Conservation (phyloP, 345 rosid species). For the Gossypium turneri region DNA sequence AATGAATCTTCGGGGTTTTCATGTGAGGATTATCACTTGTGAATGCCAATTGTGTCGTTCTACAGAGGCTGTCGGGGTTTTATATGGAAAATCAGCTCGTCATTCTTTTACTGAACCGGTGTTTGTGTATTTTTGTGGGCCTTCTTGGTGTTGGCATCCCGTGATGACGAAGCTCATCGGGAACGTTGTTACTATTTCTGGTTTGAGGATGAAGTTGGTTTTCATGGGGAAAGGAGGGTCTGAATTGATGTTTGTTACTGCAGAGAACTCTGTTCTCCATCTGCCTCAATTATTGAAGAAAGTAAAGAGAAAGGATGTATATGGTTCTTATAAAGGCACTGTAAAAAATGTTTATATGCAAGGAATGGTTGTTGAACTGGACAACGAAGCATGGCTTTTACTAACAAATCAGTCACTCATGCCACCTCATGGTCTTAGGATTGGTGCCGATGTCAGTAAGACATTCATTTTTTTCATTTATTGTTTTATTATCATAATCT, state of each 20-base stretch:
- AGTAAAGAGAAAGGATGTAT: conserved; percentile 42
- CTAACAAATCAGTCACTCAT: conserved; percentile 50
- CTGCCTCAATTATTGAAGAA: conserved; percentile 32
- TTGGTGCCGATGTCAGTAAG: conserved; percentile 70
- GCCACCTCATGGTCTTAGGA: conserved; percentile 64
- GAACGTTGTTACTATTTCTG: conserved; percentile 36
- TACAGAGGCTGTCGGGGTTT: conserved; percentile 13
- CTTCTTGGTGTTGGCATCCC: conserved; percentile 67
- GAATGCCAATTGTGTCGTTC: conserved; percentile 43
- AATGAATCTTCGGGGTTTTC: conserved; percentile 57
- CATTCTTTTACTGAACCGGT: conserved; percentile 43
- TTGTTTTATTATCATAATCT: neutral
- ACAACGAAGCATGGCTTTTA: conserved; percentile 79
- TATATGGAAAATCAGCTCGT: neutral
- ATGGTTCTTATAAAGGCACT: conserved; percentile 57
- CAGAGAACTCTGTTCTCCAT: conserved; percentile 50
- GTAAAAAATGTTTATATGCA: conserved; percentile 66
- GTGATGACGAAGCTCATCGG: conserved; percentile 64
- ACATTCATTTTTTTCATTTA: neutral
- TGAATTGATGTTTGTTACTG: conserved; percentile 51
- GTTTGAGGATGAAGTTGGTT: conserved; percentile 68
- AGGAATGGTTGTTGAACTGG: conserved; percentile 81
- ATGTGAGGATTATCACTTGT: conserved; percentile 50
- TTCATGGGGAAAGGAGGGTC: conserved; percentile 41
- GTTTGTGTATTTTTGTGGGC: conserved; percentile 60